Base-by-base conservation (phyloP, 1,284 basidiomycete genomes). In the Pseudozyma tsukubaensis region DNA sequence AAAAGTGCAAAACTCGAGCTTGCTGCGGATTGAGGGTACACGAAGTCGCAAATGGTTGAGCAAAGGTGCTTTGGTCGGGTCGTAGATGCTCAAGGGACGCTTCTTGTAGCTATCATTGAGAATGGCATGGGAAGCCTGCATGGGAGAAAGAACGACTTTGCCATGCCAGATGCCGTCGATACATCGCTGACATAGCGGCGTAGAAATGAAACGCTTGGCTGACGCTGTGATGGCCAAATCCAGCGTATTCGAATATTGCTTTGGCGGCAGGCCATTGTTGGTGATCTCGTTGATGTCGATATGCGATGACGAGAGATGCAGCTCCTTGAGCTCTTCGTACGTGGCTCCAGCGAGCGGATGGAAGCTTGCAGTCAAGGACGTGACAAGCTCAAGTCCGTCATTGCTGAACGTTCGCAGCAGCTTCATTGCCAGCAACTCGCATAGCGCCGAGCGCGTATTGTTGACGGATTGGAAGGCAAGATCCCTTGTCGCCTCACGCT, bases 1-100 rank as follows among this genome's bases (percentile, higher is more conserved):
- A 44, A 84, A 93, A 90, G 93, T 94, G 61, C 87, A 79, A 74
- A 94, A 96, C 85, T 97, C 94, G 73, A 97, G 86, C 43, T 94
- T 91, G 1, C 92, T 90, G 42, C 94, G 92, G 58, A 96, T 90
- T 35, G 91, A 91, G 0, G 94, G 94, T 2, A 97, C 94, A 87
- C 96, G 96, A 44, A 97, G 88, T 10, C 94, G 93, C 79, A 96
- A 94, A 84, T 97, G 94, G 82, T 97, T 94, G 5, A 97, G 88
- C 29, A 97, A 85, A 12, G 94, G 94, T 0, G 94, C 94, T 81
- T 90, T 93, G 82, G 93, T 91, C 1, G 94, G 94, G 82, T 97
- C 94, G 85, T 97, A 97, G 79, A 96, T 92, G 85, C 94, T 92
- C 39, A 97, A 89, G 1, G 94, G 94, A 36, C 90, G 92, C 54